Evolutionary conservation across 2,329 filamentous ascomycete genomes (phyloP).

Genomic region (Lachnellula suecica): DNA sequence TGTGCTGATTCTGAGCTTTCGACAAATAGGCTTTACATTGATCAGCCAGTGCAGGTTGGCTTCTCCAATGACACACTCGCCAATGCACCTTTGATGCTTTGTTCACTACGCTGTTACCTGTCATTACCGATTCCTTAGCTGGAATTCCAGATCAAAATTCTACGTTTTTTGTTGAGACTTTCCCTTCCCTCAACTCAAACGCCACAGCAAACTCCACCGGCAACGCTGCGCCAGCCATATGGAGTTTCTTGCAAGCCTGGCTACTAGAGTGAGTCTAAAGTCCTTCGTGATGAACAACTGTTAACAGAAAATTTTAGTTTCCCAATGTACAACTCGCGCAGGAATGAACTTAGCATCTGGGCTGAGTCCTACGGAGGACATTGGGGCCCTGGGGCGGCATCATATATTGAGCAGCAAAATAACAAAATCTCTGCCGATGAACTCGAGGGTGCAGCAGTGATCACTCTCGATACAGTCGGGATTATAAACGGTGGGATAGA

Average conservation of each 20-base stretch:
- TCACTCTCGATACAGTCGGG: constrained; percentile 60
- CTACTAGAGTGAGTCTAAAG: neutral
- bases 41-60: constrained; percentile 65
- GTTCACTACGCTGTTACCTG: neutral
- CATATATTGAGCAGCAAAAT: constrained; percentile 61
- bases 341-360: constrained; percentile 59
- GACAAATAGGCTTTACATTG: constrained; percentile 51
- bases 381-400: constrained; percentile 61
- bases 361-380: constrained; percentile 67
- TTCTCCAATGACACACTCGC: constrained; percentile 45
- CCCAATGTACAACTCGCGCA: constrained; percentile 49
- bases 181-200: constrained; percentile 35
- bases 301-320: constrained; percentile 52
- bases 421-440: constrained; percentile 46
- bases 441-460: constrained; percentile 48
- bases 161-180: constrained; percentile 54
- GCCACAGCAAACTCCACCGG: constrained; percentile 40
- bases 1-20: too few relatives aligned
- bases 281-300: constrained; percentile 8
- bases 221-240: constrained; percentile 4
- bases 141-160: constrained; percentile 45
- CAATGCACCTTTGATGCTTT: constrained; percentile 12
- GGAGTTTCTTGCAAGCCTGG: neutral
- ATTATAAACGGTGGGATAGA: constrained; percentile 71
- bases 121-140: constrained; percentile 34